Conservation (phyloP, 106 monocot genomes). For the Allium fistulosum region DNA sequence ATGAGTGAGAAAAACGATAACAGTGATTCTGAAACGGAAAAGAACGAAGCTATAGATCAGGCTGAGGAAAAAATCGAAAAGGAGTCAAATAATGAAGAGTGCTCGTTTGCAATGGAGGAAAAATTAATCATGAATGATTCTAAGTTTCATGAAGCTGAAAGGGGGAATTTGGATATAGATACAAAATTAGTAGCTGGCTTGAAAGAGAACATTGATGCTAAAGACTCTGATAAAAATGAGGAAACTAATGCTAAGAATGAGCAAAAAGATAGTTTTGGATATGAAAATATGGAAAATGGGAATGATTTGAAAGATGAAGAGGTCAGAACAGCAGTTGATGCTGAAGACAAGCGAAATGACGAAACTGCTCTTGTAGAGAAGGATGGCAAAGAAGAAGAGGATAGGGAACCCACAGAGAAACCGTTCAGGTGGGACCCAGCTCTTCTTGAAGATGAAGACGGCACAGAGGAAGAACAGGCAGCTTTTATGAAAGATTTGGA, state of each 20-base stretch:
- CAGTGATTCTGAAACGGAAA: constrained; percentile 1
- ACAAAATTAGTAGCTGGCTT: too few relatives aligned
- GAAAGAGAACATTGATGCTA: background rate
- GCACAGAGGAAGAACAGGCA: constrained; percentile 80
- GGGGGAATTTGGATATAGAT: background rate
- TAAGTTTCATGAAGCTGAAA: background rate
- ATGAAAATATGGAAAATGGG: constrained; percentile 15
- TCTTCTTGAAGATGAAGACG: constrained; percentile 73
- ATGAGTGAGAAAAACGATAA: constrained; percentile 1
- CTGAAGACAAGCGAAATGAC: constrained; percentile 8
- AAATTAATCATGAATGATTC: background rate
- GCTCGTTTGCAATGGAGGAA: background rate
- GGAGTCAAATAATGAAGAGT: background rate
- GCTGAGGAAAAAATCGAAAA: background rate
- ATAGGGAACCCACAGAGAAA: constrained; percentile 19
- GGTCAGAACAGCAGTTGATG: constrained; percentile 9
- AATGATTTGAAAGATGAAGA: constrained; percentile 6
- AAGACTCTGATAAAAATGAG: constrained; percentile 4
- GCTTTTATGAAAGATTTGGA: constrained; percentile 91
- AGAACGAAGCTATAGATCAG: background rate
- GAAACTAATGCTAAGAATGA: constrained; percentile 9
- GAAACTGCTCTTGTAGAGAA: constrained; percentile 14
- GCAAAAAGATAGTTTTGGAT: constrained; percentile 5
- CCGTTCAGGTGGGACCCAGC: constrained; percentile 26
- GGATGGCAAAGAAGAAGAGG: constrained; percentile 9